Conservation (phyloP, 805 yeast genomes). For the Candida orba region DNA sequence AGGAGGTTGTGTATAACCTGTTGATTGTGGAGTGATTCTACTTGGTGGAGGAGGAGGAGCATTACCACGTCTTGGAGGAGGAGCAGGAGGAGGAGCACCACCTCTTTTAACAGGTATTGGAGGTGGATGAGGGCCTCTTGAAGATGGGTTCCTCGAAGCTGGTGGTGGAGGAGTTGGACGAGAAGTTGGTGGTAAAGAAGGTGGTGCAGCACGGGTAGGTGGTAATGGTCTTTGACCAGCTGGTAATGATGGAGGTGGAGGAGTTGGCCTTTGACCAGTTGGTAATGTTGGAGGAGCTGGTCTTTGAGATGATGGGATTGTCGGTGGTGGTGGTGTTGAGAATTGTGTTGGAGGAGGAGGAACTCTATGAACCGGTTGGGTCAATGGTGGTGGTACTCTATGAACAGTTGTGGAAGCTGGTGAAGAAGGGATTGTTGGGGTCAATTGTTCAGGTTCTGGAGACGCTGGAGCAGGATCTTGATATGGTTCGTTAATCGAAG, state of each 20-base stretch:
- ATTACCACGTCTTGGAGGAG: constrained; percentile 18
- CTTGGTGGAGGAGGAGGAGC: constrained; percentile 19
- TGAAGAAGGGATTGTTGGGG: constrained; percentile 22
- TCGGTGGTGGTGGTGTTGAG: constrained; percentile 13
- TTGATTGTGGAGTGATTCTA: constrained; percentile 9
- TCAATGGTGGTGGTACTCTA: constrained; percentile 22
- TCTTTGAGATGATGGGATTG: constrained; percentile 22
- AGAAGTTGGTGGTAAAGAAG: constrained; percentile 13
- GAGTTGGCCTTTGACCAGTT: constrained; percentile 7
- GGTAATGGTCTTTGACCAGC: not conserved
- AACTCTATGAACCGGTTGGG: not conserved
- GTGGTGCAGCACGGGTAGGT: constrained; percentile 9
- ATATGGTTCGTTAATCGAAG: too few relatives aligned
- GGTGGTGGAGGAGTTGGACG: constrained; percentile 2
- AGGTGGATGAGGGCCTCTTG: constrained; percentile 14
- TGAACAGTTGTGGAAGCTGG: constrained; percentile 12
- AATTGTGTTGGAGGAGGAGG: constrained; percentile 1
- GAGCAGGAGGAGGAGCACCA: constrained; percentile 18
- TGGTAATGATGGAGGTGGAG: constrained; percentile 1
- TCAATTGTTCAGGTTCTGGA: not conserved
- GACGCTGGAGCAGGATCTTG: constrained; percentile 16
- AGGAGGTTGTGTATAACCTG: not conserved
- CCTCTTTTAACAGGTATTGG: constrained; percentile 26
- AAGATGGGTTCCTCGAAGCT: not conserved
- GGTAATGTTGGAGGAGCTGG: constrained; percentile 21